phyloP scores from a whole-genome alignment of 2,329 filamentous ascomycete species.

The Ambrosiella cleistominuta region DNA sequence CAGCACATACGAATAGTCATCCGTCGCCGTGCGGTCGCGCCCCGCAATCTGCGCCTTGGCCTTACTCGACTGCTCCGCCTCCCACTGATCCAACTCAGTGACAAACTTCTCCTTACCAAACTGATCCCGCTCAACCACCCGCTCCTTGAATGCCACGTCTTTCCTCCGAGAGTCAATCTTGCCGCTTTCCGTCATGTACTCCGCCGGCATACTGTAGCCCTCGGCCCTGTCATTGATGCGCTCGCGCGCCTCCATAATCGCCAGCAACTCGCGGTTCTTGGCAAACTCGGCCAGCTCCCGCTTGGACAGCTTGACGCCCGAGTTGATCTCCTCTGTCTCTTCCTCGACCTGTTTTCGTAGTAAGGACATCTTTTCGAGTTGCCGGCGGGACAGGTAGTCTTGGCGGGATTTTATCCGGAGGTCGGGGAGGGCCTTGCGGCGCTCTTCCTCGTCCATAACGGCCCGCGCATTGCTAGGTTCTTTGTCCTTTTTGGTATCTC shows the following conservation, averaged over 20 bases:
- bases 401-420: constrained; percentile 71
- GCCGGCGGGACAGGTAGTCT: constrained; percentile 84
- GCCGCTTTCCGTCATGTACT: constrained; percentile 86
- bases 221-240: constrained; percentile 82
- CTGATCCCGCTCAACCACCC: constrained; percentile 76
- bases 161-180: constrained; percentile 79
- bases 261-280: constrained; percentile 66
- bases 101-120: constrained; percentile 77
- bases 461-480: constrained; percentile 28
- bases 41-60: constrained; percentile 72
- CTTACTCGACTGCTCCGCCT: constrained; percentile 71
- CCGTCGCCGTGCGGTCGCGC: constrained; percentile 48
- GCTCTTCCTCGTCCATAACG: constrained; percentile 43
- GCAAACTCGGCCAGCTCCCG: constrained; percentile 76
- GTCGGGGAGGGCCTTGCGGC: constrained; percentile 58
- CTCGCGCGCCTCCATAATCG: constrained; percentile 67
- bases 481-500: constrained; percentile 54
- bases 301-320: constrained; percentile 56
- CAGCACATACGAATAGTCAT: constrained; percentile 79
- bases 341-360: constrained; percentile 79
- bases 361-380: constrained; percentile 69
- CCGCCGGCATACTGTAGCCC: constrained; percentile 83
- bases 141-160: constrained; percentile 73
- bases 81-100: constrained; percentile 93
- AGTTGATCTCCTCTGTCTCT: constrained; percentile 63